A percentile compares a stretch with the other conserved stretches of the same genome.
phyloP scores from a whole-genome alignment of 1,284 basidiomycete genomes.

The Blastosporella zonata region DNA sequence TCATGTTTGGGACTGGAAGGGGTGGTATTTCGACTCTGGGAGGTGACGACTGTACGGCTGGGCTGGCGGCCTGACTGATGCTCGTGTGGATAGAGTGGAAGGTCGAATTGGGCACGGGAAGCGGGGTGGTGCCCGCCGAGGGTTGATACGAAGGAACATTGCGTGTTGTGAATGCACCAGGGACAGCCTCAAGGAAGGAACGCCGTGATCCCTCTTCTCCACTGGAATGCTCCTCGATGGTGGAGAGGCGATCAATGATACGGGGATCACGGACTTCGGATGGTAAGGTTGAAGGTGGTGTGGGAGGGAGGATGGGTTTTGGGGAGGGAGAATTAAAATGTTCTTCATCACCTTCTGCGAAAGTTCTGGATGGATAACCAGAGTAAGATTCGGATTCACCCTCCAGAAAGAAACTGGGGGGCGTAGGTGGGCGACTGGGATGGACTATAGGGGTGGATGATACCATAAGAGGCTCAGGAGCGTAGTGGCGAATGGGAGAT shows the following conservation, averaged over 20 bases:
- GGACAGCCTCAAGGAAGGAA: conserved; percentile 1
- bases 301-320: conserved; percentile 28
- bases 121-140: conserved; percentile 15
- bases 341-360: conserved; percentile 23
- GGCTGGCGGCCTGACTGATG: conserved; percentile 2
- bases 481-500: conserved; percentile 28
- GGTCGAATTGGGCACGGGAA: conserved; percentile 21
- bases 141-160: conserved; percentile 14
- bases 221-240: conserved; percentile 32
- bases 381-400: conserved; percentile 25
- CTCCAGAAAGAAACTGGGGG: conserved; percentile 27
- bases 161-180: conserved; percentile 2
- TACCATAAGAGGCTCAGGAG: conserved; percentile 8
- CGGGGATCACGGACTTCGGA: conserved; percentile 11
- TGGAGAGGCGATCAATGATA: conserved; percentile 29
- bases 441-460: conserved; percentile 15
- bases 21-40: conserved; percentile 9
- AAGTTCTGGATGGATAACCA: conserved; percentile 24
- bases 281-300: conserved; percentile 30
- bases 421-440: conserved; percentile 22
- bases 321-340: conserved; percentile 24
- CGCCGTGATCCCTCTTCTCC: conserved; percentile 22
- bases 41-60: conserved; percentile 1
- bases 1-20: conserved; percentile 19
- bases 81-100: conserved; percentile 13